A percentile compares a stretch with the other conserved stretches of the same genome.
phyloP scores from a whole-genome alignment of 352 stramenopile genomes.

The Poterioochromonas sp. region DNA sequence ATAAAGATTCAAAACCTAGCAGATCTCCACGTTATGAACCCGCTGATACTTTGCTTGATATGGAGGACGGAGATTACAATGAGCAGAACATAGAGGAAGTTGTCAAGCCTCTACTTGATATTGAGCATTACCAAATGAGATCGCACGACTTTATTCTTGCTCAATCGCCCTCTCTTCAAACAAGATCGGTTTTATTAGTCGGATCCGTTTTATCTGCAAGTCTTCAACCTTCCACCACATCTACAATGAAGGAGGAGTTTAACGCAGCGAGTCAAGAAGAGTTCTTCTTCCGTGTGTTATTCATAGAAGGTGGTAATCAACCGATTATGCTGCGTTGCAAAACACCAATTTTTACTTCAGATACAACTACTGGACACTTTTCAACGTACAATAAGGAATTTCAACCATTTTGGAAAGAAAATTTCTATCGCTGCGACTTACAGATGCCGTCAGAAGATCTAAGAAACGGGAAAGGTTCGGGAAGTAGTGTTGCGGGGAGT shows the following conservation, averaged over 20 bases:
- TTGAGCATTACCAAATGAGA: too few species aligned
- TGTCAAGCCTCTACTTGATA: too few species aligned
- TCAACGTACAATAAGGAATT: not conserved
- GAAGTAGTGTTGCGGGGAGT: too few species aligned
- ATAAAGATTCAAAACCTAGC: too few species aligned
- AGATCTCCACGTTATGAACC: too few species aligned
- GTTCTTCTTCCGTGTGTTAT: not conserved
- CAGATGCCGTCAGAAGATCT: not conserved
- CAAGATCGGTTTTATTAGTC: not conserved
- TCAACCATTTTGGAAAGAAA: not conserved
- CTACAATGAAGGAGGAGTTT: not conserved
- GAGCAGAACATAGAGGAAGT: too few species aligned
- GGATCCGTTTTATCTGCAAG: not conserved
- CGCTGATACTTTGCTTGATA: too few species aligned
- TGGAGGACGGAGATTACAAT: too few species aligned
- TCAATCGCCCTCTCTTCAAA: not conserved
- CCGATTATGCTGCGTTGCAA: not conserved
- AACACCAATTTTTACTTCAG: constrained; percentile 5
- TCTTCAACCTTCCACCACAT: not conserved
- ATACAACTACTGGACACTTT: not conserved
- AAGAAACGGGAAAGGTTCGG: too few species aligned
- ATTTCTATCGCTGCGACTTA: constrained; percentile 2
- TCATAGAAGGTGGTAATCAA: constrained; percentile 11
- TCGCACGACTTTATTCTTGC: not conserved
- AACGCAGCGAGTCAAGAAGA: too few species aligned